Conservation (phyloP, 2,329 filamentous ascomycete species). For the Hypoxylon sp. region DNA sequence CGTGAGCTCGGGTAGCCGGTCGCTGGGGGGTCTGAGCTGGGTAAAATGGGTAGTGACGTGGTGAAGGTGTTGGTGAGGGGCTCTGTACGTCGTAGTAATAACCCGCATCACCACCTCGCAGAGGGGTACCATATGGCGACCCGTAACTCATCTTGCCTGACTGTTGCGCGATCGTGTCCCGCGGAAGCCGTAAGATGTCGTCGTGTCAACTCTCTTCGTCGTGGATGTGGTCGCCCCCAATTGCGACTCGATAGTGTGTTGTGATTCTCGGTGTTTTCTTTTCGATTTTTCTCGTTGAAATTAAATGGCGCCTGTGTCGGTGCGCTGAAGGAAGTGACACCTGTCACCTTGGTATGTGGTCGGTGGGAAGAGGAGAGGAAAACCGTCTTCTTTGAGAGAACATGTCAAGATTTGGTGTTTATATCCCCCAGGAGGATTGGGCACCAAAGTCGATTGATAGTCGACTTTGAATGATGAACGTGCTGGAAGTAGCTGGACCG, state of each 20-base stretch:
- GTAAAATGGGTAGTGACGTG: conserved; percentile 67
- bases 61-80: conserved; percentile 71
- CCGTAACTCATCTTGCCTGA: conserved; percentile 60
- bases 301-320: conserved; percentile 63
- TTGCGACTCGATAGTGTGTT: conserved; percentile 38
- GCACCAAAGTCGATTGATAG: conserved; percentile 57
- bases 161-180: conserved; percentile 56
- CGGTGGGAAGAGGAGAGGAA: conserved; percentile 70
- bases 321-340: conserved; percentile 63
- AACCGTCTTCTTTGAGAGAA: conserved; percentile 69
- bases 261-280: conserved; percentile 26
- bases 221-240: conserved; percentile 37
- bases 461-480: conserved; percentile 54
- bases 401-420: conserved; percentile 65
- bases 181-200: conserved; percentile 46
- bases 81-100: conserved; percentile 68
- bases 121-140: conserved; percentile 64
- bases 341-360: conserved; percentile 75
- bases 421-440: conserved; percentile 57
- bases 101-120: conserved; percentile 59
- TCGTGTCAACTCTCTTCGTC: conserved; percentile 41
- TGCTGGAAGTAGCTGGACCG: conserved; percentile 59
- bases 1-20: conserved; percentile 68
- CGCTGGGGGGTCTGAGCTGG: conserved; percentile 64
- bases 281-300: conserved; percentile 37